Base-by-base conservation (phyloP, 2,329 filamentous ascomycete species). In the Cadophora gregata region DNA sequence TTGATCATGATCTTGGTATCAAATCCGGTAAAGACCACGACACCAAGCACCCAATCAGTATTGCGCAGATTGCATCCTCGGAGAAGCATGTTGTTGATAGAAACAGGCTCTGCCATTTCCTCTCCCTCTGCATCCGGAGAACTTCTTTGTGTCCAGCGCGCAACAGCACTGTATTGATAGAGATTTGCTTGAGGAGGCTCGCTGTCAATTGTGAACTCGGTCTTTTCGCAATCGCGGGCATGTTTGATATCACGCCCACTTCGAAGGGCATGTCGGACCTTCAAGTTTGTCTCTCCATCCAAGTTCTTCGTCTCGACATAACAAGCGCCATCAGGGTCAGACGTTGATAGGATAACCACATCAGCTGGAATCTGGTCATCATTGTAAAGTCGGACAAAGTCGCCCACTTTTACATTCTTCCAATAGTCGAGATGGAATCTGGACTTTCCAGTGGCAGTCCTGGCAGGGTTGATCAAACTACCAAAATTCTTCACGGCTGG, bases 1-100 rank as follows among this genome's bases (percentile, higher is more conserved):
- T 99, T 99, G 82, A 97, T 91, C 96, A 99, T 99, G 78, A 97
- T 98, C 81, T 98, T 99, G 38, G 95, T 97, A 78, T 99, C 95
- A 76, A 94, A 89, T 38, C 96, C 96, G 16, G 96, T 98, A 80
- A 97, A 99, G 21, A 97, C 84, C 59, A 98, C 95, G 3, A 99
- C 86, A 62, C 94, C 96, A 6, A 99, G 85, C 63, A 93, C 86
- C 96, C 96, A 99, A 76, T 98, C 94, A 0, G 96, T 99, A 78
- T 98, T 99, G 71, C 94, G 89, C 59, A 99, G 81, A 73, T 93
- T 96, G 80, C 93, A 97, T 64, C 96, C 96, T 83, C 96, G 91
- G 53, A 99, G 88, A 33, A 99, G 86, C 70, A 98, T 80, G 76
- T 99, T 99, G 83, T 97, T 97, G 79, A 99, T 97, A 6, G 90